Evolutionary conservation across 805 yeast species (phyloP), one percentile per base, ranked within the genome.

Genomic region (Candida bentonensis): DNA sequence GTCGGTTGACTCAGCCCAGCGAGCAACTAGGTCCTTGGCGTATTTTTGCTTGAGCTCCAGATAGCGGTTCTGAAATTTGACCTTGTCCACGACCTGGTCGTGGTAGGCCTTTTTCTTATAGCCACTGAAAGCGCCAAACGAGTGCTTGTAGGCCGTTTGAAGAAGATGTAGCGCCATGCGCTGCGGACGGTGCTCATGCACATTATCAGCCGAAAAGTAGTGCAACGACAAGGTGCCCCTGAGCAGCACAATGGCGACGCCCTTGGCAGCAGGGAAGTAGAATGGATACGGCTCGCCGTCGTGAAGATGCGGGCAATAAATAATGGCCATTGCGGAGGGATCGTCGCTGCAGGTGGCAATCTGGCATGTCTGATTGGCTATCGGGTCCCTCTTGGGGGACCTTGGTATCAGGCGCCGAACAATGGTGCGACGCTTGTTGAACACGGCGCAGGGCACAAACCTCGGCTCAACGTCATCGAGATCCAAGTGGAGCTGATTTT

Each of bases 1-100:
- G 61, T 89, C 96, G 2, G 97, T 89, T 23, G 80, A 78, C 62
- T 89, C 97, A n/a, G 72, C 77, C 97, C 97, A 89, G 50, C 71
- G 73, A 34, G 79, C 83, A 11, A 87, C 87, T 42, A 89, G 64
- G 15, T 65, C 61, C 22, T 79, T 74, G 0, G 95, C 85, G 59
- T 88, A 82, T 60, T 79, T 82, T 59, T 82, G 83, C 62, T 89
- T 89, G 54, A 89, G 67, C 20, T 73, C 67, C 22, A 85, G 79
- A 59, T 89, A 89, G 47, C 82, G 65, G 56, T 84, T 80, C 59
- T 89, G 96, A 54, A 89, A 89, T 11, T 76, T 69, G 21, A 80
- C 82, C 55, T 86, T 82, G 39, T 84, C 78, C 0, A 89, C 94
- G 4, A 89, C 83, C 49, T 75, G 65, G 59, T 89, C 97, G 60